These are phyloP conservation scores for Zea luxurians DNA, from an alignment of 176 grass and related monocot species.

Conservation along the genomic window DNA sequence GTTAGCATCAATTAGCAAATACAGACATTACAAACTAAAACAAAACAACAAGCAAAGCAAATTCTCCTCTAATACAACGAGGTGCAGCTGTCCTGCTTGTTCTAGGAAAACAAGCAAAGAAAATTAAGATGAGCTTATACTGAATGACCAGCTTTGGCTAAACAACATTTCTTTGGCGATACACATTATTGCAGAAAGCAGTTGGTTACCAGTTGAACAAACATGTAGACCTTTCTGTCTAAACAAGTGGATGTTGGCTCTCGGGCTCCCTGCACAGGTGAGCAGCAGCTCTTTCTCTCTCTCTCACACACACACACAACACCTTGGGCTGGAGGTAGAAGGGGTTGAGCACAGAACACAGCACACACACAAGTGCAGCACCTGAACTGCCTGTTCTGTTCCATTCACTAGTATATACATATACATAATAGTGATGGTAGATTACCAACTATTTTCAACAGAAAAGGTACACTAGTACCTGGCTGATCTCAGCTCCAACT, in stretches of 20 bases:
- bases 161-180: background rate
- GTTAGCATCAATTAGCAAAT: constrained; percentile 23
- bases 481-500: too few species aligned
- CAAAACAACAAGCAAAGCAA: background rate
- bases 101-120: background rate
- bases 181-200: background rate
- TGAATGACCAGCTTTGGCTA: background rate
- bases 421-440: too few species aligned
- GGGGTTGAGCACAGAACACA: too few species aligned
- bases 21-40: constrained; percentile 22
- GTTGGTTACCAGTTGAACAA: background rate
- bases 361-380: too few species aligned
- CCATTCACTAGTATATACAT: too few species aligned
- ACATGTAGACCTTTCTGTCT: background rate
- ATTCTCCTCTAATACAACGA: background rate
- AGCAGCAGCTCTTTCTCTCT: too few species aligned
- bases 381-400: too few species aligned
- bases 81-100: background rate
- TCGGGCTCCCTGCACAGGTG: too few species aligned
- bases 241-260: background rate
- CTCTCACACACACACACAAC: too few species aligned
- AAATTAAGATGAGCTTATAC: constrained; percentile 9
- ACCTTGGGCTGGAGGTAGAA: too few species aligned
- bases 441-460: too few species aligned
- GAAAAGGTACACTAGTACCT: too few species aligned